Evolutionary conservation across 1,284 basidiomycete species (phyloP), one percentile per base, ranked within the genome.

Genomic region (Naganishia sp.): DNA sequence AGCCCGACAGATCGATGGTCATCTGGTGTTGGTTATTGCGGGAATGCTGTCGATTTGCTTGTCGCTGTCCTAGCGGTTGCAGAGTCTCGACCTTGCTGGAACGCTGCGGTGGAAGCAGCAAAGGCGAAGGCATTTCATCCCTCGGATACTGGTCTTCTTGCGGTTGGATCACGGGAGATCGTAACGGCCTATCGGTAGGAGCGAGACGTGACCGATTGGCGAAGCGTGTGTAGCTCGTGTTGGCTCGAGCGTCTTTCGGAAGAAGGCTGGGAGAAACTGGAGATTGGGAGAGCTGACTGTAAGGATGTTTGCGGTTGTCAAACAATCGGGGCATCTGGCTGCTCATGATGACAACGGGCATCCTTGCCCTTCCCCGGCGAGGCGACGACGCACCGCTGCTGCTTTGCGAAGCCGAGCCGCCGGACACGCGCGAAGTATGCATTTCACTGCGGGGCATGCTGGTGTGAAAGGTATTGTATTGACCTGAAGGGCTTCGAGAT

Each of bases 271-370:
- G 58, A 2, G 58, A 61, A 42, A 43, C 45, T 10, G 58, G 58
- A 42, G 58, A 61, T 32, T 61, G 58, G 13, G 58, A 61, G 28
- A 61, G 47, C 42, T 61, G 58, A 23, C 58, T 61, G 47, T 61
- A 61, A 1, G 58, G 58, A 28, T 61, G 58, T 28, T 51, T 47
- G 35, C 58, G 58, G 25, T 42, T 50, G 58, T 51, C 49, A 35
- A 23, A 42, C 9, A 42, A 35, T 28, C 58, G 58, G n/a, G 58
- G 58, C 35, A 61, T 11, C 42, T 61, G 47, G 28, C 58, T 61
- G 58, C 58, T 61, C 47, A 61, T 61, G 58, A 61, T 51, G 39
- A 61, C 21, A n/a, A 61, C 58, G 13, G 58, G 58, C 47, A 50
- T 50, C 23, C 58, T 50, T 61, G 58, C 21, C 47, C 58, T 61